phyloP scores from a whole-genome alignment of 345 rosid species.

The Aurinia saxatilis region DNA sequence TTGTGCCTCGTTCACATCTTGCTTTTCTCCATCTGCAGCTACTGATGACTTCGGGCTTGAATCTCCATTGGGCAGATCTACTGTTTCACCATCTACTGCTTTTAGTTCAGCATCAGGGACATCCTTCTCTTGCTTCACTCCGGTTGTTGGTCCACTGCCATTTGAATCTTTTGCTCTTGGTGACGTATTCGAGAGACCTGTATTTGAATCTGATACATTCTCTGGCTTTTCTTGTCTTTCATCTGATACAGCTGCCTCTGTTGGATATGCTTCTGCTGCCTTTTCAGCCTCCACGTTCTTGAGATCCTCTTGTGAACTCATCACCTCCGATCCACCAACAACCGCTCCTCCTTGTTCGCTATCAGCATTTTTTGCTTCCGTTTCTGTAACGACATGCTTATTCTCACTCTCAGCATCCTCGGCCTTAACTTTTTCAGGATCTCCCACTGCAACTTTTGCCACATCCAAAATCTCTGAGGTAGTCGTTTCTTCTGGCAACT shows the following conservation, averaged over 20 bases:
- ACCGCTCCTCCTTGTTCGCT: constrained; percentile 27
- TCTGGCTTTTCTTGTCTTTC: constrained; percentile 29
- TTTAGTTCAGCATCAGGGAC: constrained; percentile 30
- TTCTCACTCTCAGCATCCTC: constrained; percentile 30
- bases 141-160: constrained; percentile 23
- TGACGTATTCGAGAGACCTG: constrained; percentile 13
- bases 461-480: constrained; percentile 21
- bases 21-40: constrained; percentile 50
- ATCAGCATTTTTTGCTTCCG: constrained; percentile 21
- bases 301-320: constrained; percentile 23
- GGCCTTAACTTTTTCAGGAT: constrained; percentile 29
- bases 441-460: constrained; percentile 20
- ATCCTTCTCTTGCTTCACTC: constrained; percentile 29
- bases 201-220: constrained; percentile 26
- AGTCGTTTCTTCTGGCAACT: constrained; percentile 46
- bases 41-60: constrained; percentile 26
- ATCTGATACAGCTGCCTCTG: constrained; percentile 18
- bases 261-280: constrained; percentile 21
- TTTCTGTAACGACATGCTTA: constrained; percentile 22
- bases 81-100: constrained; percentile 28
- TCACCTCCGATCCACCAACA: constrained; percentile 15
- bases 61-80: constrained; percentile 33
- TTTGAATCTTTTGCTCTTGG: constrained; percentile 28
- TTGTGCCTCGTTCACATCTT: constrained; percentile 50
- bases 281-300: constrained; percentile 21